phyloP scores from a whole-genome alignment of 306 rosid species.

The Acacia melanoxylon region DNA sequence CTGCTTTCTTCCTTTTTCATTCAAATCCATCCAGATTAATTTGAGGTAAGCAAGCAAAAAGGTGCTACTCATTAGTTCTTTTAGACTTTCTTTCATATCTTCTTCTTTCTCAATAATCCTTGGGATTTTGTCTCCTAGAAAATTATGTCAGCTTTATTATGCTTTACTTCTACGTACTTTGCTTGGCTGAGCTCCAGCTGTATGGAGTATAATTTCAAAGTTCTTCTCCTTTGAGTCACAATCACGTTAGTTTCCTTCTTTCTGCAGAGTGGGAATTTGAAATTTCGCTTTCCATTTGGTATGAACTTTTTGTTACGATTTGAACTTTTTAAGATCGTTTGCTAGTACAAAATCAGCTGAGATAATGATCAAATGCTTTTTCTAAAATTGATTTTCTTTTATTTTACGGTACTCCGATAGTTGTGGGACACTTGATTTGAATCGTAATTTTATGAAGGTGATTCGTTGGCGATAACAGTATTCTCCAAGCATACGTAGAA shows the following conservation, averaged over 20 bases:
- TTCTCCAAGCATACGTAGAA: not conserved
- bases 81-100: not conserved
- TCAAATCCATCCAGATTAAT: not conserved
- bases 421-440: not conserved
- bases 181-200: not conserved
- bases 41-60: not conserved
- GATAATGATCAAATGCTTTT: not conserved
- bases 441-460: conserved; percentile 30
- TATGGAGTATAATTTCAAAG: conserved; percentile 7
- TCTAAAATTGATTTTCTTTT: not conserved
- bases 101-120: not conserved
- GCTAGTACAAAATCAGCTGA: not conserved
- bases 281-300: not conserved
- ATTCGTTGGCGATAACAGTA: not conserved
- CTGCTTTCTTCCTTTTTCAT: not conserved
- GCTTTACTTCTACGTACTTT: not conserved
- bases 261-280: not conserved
- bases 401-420: not conserved
- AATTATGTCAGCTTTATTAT: not conserved
- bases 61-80: not conserved
- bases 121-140: not conserved
- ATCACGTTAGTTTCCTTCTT: conserved; percentile 20
- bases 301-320: not conserved
- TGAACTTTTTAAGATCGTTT: not conserved
- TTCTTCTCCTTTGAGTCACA: not conserved